Conservation (phyloP, 2,329 filamentous ascomycete genomes). For the Dactylonectria macrodidyma region DNA sequence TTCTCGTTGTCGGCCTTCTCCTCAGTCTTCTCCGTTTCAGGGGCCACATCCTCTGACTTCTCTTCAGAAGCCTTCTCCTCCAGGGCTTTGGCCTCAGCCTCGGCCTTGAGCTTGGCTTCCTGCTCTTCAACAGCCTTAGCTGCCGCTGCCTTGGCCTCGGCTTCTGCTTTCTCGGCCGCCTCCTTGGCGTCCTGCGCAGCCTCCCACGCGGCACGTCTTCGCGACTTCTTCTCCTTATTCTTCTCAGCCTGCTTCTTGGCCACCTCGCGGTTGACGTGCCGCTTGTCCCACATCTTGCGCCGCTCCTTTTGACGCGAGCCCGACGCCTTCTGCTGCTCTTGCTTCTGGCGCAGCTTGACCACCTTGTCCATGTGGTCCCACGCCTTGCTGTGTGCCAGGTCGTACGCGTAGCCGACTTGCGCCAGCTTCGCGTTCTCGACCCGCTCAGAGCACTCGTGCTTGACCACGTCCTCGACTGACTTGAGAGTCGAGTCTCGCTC, state of each 20-base stretch:
- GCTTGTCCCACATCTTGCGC: constrained; percentile 64
- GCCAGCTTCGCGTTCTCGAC: constrained; percentile 71
- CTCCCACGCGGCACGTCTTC: constrained; percentile 47
- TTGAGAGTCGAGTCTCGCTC: constrained; percentile 59
- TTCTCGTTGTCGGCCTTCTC: constrained; percentile 39
- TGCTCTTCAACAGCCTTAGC: constrained; percentile 12
- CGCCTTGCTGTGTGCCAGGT: constrained; percentile 73
- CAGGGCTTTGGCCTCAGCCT: constrained; percentile 18
- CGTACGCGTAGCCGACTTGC: constrained; percentile 71
- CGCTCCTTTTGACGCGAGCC: constrained; percentile 61
- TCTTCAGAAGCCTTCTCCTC: constrained; percentile 31
- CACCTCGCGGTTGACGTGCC: constrained; percentile 61
- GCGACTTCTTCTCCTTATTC: constrained; percentile 54
- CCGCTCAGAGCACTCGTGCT: constrained; percentile 63
- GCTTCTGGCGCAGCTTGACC: constrained; percentile 64
- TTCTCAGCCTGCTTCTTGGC: constrained; percentile 59
- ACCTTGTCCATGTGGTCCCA: constrained; percentile 66
- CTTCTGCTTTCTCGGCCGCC: constrained; percentile 32
- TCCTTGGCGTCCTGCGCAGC: constrained; percentile 51
- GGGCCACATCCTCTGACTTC: constrained; percentile 11
- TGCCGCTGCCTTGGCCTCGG: constrained; percentile 33
- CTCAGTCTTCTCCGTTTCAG: neutral
- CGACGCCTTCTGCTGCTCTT: constrained; percentile 65
- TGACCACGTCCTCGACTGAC: constrained; percentile 71
- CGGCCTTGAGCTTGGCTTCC: neutral